phyloP scores from a whole-genome alignment of 2,329 filamentous ascomycete genomes.

The Xylariaceae sp. region DNA sequence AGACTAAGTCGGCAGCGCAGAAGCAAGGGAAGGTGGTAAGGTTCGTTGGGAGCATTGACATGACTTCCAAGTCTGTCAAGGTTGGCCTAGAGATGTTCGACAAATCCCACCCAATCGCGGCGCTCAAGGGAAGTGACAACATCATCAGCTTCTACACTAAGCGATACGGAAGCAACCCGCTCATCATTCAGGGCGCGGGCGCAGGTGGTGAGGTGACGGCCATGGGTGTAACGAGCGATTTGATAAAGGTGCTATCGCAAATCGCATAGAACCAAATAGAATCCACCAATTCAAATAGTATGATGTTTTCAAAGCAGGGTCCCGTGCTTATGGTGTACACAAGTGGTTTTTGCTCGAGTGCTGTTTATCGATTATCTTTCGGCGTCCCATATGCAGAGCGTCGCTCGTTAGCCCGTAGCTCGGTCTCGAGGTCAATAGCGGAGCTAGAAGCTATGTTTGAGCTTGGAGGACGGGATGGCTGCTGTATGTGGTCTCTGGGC shows the following conservation, averaged over 20 bases:
- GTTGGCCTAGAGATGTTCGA: constrained; percentile 93
- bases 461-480: constrained; percentile 7
- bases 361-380: constrained; percentile 17
- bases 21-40: constrained; percentile 89
- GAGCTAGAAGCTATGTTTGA: constrained; percentile 22
- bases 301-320: constrained; percentile 9
- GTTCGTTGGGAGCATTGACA: constrained; percentile 93
- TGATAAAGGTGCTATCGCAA: constrained; percentile 85
- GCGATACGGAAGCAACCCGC: constrained; percentile 86
- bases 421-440: constrained; percentile 16
- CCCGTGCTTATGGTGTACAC: constrained; percentile 15
- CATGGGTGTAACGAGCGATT: constrained; percentile 94
- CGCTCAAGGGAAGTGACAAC: constrained; percentile 96
- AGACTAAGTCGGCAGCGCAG: constrained; percentile 83
- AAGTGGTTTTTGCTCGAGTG: neutral
- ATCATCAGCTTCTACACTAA: constrained; percentile 99
- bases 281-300: constrained; percentile 22
- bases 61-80: constrained; percentile 80
- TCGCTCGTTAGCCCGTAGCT: constrained; percentile 25
- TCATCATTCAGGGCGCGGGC: constrained; percentile 94
- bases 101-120: constrained; percentile 87
- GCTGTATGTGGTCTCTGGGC: constrained; percentile 25
- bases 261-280: constrained; percentile 55
- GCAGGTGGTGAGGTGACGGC: constrained; percentile 95
- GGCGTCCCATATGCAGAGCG: constrained; percentile 25